Percentiles rank a stretch among this genome's conserved stretches.
phyloP scores from a whole-genome alignment of 768 basidiomycete genomes.

The Termitomyces sp. region DNA sequence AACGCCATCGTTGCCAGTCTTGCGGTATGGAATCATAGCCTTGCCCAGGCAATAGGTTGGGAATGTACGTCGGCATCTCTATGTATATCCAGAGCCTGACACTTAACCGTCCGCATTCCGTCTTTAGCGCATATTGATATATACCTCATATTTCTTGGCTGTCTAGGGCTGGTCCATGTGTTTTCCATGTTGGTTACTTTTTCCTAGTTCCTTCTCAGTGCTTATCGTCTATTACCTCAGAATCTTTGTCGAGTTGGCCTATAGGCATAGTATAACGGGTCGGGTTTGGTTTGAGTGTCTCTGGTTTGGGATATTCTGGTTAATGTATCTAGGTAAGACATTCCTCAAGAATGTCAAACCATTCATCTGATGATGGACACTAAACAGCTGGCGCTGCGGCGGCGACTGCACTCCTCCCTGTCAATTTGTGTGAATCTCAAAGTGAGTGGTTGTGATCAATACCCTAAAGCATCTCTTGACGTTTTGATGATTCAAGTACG shows the following conservation, averaged over 20 bases:
- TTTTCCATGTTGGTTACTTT: constrained; percentile 50
- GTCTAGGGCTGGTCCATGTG: constrained; percentile 51
- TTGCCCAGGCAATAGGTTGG: constrained; percentile 32
- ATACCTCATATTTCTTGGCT: constrained; percentile 59
- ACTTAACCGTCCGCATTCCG: constrained; percentile 3
- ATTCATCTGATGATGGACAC: not conserved
- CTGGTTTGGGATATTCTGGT: constrained; percentile 57
- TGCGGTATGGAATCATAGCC: constrained; percentile 66
- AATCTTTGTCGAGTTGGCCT: constrained; percentile 56
- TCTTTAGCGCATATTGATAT: constrained; percentile 45
- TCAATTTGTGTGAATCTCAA: constrained; percentile 27
- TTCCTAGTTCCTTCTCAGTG: not conserved
- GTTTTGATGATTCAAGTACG: constrained; percentile 1
- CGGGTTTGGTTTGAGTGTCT: constrained; percentile 70
- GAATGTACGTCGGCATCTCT: constrained; percentile 31
- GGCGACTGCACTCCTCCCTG: constrained; percentile 36
- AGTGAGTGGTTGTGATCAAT: constrained; percentile 18
- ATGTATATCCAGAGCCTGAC: not conserved
- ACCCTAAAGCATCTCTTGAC: not conserved
- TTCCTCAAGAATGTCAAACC: not conserved
- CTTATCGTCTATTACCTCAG: constrained; percentile 23
- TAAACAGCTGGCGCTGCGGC: constrained; percentile 48
- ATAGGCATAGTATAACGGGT: constrained; percentile 45
- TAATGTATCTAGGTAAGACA: constrained; percentile 55
- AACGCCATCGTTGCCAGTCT: constrained; percentile 63